Conservation (phyloP, 306 rosid species). For the Boehmeria nivea region DNA sequence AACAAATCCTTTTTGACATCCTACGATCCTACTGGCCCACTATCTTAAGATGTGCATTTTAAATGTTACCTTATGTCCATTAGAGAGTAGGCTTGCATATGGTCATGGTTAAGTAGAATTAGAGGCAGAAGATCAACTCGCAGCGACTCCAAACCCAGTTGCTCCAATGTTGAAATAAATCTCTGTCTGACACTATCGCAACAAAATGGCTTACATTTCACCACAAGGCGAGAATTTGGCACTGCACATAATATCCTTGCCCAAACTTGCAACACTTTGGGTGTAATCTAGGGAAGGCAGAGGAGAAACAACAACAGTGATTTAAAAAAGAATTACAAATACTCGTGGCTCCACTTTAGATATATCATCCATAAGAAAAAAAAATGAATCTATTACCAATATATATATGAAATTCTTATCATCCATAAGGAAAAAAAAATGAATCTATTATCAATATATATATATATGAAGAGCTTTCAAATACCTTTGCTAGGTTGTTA, state of each 20-base stretch:
- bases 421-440: no score
- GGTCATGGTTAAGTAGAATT: constrained; percentile 90
- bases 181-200: constrained; percentile 91
- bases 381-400: no score
- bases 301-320: background rate
- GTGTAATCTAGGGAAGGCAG: constrained; percentile 65
- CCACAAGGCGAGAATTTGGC: constrained; percentile 97
- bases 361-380: background rate
- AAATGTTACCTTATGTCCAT: constrained; percentile 90
- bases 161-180: constrained; percentile 80
- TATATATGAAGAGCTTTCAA: background rate
- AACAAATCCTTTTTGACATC: no score
- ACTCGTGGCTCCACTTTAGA: background rate
- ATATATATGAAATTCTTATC: no score
- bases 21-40: no score
- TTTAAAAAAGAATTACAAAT: background rate
- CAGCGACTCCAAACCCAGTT: constrained; percentile 85
- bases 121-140: constrained; percentile 98
- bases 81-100: constrained; percentile 96
- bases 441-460: no score
- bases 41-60: background rate
- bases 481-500: constrained; percentile 97
- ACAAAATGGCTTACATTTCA: constrained; percentile 96
- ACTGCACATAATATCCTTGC: constrained; percentile 84
- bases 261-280: constrained; percentile 90